A percentile compares a stretch with the other conserved stretches of the same genome.
Evolutionary conservation across 1,284 basidiomycete species (phyloP).

Genomic region (Ustilago bromivora): DNA sequence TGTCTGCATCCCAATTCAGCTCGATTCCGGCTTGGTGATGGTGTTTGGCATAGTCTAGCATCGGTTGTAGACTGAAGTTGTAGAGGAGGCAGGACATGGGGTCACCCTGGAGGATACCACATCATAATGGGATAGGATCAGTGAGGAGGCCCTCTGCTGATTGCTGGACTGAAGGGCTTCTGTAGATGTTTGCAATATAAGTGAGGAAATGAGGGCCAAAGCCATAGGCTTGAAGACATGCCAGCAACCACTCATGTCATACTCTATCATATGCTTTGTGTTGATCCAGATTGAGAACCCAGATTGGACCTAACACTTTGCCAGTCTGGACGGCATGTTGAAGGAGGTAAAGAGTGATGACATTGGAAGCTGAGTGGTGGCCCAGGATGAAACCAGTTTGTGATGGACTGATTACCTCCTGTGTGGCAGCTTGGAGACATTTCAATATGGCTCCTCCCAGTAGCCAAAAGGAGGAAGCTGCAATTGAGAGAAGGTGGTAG

Average conservation of each 20-base stretch:
- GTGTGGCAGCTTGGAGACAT: background rate
- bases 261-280: slow-evolving; percentile 3
- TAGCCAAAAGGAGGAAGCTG: background rate
- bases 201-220: background rate
- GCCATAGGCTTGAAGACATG: background rate
- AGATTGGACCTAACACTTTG: background rate
- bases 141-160: background rate
- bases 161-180: background rate
- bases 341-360: background rate
- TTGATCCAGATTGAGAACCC: slow-evolving; percentile 2
- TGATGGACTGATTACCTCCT: background rate
- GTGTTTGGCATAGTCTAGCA: background rate
- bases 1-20: background rate
- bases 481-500: background rate
- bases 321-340: background rate
- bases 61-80: slow-evolving; percentile 4
- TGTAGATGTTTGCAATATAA: background rate
- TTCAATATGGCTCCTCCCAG: background rate
- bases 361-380: background rate
- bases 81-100: slow-evolving; percentile 3
- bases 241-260: background rate
- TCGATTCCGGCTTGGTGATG: background rate
- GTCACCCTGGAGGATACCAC: slow-evolving; percentile 1
- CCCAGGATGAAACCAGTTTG: background rate
- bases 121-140: background rate